Conservation (phyloP, 139 green algal species). For the Chloropicon primus region DNA sequence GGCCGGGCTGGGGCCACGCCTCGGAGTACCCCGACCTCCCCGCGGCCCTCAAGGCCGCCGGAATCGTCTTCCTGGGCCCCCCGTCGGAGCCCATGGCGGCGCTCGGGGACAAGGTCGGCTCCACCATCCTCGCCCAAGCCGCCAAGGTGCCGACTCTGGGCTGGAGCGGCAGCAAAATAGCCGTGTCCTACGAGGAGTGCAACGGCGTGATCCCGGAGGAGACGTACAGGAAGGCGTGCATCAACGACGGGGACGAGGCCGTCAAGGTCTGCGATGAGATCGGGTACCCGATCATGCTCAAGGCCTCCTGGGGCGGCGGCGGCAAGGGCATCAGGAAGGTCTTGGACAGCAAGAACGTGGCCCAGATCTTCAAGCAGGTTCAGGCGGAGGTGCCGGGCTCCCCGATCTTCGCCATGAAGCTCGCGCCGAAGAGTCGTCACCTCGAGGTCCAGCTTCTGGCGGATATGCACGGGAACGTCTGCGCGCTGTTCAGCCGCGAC, state of each 20-base stretch:
- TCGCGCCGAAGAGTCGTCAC: slow-evolving; percentile 66
- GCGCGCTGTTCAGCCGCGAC: slow-evolving; percentile 74
- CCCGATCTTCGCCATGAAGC: slow-evolving; percentile 96
- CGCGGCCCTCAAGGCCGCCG: slow-evolving; percentile 34
- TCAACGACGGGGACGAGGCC: slow-evolving; percentile 18
- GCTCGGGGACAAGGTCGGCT: slow-evolving; percentile 92
- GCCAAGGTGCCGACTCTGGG: slow-evolving; percentile 79
- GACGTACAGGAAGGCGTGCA: slow-evolving; percentile 41
- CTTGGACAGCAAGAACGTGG: slow-evolving; percentile 30
- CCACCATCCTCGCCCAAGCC: slow-evolving; percentile 87
- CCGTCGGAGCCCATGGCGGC: slow-evolving; percentile 31
- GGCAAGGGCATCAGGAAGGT: slow-evolving; percentile 92
- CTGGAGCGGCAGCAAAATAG: slow-evolving; percentile 73
- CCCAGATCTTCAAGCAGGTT: slow-evolving; percentile 45
- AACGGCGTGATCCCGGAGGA: slow-evolving; percentile 51
- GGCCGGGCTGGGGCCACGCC: slow-evolving; percentile 91
- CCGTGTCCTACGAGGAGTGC: slow-evolving; percentile 48
- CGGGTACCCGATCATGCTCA: slow-evolving; percentile 94
- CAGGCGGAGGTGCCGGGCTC: slow-evolving; percentile 89
- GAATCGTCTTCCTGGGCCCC: slow-evolving; percentile 86
- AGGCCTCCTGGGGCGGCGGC: slow-evolving; percentile 91
- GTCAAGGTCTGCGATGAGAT: slow-evolving; percentile 53
- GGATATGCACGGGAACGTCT: slow-evolving; percentile 77
- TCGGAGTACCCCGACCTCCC: slow-evolving; percentile 92
- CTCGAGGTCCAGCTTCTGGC: slow-evolving; percentile 93